Conservation (phyloP, 148 eudicot genomes). For the Dianthus caryophyllus region DNA sequence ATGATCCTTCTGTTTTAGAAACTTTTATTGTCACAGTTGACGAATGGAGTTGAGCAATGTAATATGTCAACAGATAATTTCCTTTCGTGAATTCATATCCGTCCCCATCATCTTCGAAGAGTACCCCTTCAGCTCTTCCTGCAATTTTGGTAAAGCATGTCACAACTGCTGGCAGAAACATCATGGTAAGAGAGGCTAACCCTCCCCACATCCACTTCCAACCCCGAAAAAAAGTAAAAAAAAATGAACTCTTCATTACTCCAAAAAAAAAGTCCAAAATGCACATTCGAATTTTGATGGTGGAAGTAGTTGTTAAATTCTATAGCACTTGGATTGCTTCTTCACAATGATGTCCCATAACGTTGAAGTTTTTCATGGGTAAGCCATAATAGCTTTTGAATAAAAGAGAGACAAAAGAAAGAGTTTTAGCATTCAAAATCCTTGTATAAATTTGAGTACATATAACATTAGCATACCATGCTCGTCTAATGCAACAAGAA, state of each 20-base stretch:
- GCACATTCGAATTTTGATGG: neutral
- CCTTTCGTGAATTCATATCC: conserved; percentile 83
- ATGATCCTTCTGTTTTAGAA: conserved; percentile 68
- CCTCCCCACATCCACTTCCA: neutral
- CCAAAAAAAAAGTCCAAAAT: neutral
- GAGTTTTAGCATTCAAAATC: neutral
- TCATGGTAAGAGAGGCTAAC: neutral
- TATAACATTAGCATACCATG: conserved; percentile 42
- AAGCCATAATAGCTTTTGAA: neutral
- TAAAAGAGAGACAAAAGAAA: neutral
- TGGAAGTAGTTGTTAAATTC: neutral
- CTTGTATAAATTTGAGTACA: neutral
- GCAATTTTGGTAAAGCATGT: conserved; percentile 25
- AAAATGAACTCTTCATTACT: neutral
- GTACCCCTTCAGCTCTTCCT: conserved; percentile 92
- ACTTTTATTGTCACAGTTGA: conserved; percentile 66
- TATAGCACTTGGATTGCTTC: neutral
- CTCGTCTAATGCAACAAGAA: conserved; percentile 87
- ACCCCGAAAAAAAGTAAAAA: neutral
- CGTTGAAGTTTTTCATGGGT: neutral
- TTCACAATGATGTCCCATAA: neutral
- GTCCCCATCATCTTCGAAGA: conserved; percentile 97
- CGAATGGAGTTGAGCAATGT: conserved; percentile 69
- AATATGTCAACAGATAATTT: conserved; percentile 71
- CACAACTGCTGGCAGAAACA: conserved; percentile 12